Conservation (phyloP, 345 rosid genomes). For the Hibiscus syriacus region DNA sequence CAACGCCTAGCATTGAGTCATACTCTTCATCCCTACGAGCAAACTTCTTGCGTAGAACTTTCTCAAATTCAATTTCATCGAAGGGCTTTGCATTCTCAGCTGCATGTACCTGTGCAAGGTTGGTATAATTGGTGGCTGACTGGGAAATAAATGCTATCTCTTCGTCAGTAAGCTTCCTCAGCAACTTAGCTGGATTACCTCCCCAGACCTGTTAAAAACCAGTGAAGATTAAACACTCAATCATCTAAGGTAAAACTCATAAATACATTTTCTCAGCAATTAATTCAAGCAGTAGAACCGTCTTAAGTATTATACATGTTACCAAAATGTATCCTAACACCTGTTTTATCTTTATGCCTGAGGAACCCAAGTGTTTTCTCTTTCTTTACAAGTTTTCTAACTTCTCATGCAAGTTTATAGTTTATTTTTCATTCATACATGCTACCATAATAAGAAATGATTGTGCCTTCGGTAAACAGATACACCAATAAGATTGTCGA, state of each 20-base stretch:
- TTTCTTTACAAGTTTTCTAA: not conserved
- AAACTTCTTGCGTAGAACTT: constrained; percentile 77
- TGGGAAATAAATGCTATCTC: constrained; percentile 68
- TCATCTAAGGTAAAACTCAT: not conserved
- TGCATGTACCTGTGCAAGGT: constrained; percentile 85
- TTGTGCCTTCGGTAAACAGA: not conserved
- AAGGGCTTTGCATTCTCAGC: constrained; percentile 83
- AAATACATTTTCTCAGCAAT: not conserved
- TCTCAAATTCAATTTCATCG: constrained; percentile 81
- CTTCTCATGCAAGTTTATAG: not conserved
- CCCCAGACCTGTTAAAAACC: constrained; percentile 67
- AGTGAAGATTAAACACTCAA: not conserved
- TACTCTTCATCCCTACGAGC: constrained; percentile 66
- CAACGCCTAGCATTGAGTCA: constrained; percentile 80
- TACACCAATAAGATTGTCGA: not conserved
- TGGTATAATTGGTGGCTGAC: constrained; percentile 71
- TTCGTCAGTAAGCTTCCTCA: constrained; percentile 70
- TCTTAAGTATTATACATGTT: not conserved
- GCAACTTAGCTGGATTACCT: constrained; percentile 93
- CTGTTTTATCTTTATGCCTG: not conserved
- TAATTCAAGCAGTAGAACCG: not conserved
- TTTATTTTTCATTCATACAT: not conserved
- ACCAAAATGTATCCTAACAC: not conserved
- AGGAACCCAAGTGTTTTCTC: not conserved
- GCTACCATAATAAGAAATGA: not conserved